Evolutionary conservation across 148 eudicot species (phyloP).

Genomic region (Hydrangea macrophylla): DNA sequence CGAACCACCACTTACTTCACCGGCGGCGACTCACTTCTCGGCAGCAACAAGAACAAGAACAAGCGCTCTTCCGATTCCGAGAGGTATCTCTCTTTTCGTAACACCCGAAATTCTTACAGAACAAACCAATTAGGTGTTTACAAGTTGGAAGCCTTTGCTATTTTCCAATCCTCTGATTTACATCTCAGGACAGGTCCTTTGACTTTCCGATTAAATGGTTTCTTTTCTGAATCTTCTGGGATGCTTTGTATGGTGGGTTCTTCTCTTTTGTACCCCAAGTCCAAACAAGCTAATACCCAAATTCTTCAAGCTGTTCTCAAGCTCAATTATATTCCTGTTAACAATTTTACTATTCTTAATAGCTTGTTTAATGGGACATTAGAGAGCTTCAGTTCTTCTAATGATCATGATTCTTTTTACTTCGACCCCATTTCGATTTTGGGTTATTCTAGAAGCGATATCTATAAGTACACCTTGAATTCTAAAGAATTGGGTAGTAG

Average conservation of each 20-base stretch:
- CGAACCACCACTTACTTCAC: background rate
- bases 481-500: slow-evolving; percentile 4
- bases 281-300: slow-evolving; percentile 9
- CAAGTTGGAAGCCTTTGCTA: slow-evolving; percentile 20
- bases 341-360: background rate
- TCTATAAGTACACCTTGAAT: slow-evolving; percentile 20
- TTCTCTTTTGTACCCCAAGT: slow-evolving; percentile 7
- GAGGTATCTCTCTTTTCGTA: background rate
- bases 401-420: slow-evolving; percentile 16
- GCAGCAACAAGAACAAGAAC: background rate
- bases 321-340: slow-evolving; percentile 11
- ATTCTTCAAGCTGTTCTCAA: slow-evolving; percentile 18
- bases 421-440: slow-evolving; percentile 19
- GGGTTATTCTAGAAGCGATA: background rate
- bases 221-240: slow-evolving; percentile 21
- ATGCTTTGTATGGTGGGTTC: slow-evolving; percentile 29
- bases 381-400: slow-evolving; percentile 17
- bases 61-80: background rate
- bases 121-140: slow-evolving; percentile 21
- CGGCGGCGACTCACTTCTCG: slow-evolving; percentile 23
- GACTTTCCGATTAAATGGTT: slow-evolving; percentile 12
- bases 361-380: slow-evolving; percentile 21
- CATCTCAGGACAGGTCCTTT: background rate
- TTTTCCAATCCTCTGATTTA: background rate
- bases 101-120: background rate